Percentiles rank a stretch among this genome's conserved stretches.
Evolutionary conservation across 1,284 basidiomycete genomes (phyloP).

Genomic region (Phlebopus sp.): DNA sequence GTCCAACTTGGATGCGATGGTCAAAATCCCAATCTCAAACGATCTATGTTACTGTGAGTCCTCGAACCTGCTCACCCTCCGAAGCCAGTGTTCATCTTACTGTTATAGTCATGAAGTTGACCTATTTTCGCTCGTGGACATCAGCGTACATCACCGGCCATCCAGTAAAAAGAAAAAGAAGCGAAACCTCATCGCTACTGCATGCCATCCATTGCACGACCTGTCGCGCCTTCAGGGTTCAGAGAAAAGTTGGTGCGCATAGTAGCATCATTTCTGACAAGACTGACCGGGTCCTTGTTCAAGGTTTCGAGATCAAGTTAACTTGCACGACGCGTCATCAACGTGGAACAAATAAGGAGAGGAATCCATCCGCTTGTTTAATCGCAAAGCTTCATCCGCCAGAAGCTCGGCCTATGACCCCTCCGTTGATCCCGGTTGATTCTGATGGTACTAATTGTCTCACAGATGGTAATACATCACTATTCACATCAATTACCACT

Average conservation of each 20-base stretch:
- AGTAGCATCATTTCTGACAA: not conserved
- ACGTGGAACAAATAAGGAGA: conserved; percentile 11
- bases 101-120: conserved; percentile 38
- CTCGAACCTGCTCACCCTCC: not conserved
- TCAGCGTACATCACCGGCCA: conserved; percentile 53
- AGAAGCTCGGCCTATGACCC: not conserved
- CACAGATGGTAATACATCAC: not conserved
- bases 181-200: conserved; percentile 49
- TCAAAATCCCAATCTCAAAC: conserved; percentile 63
- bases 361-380: conserved; percentile 6
- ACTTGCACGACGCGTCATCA: conserved; percentile 14
- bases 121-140: conserved; percentile 41
- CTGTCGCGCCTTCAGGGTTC: conserved; percentile 46
- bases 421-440: conserved; percentile 11
- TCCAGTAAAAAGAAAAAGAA: conserved; percentile 59
- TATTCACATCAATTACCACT: too few species aligned
- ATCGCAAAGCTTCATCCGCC: conserved; percentile 21
- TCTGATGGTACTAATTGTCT: not conserved
- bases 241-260: conserved; percentile 39
- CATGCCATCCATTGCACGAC: conserved; percentile 48
- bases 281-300: conserved; percentile 5
- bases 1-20: conserved; percentile 61
- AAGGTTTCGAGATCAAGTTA: conserved; percentile 40
- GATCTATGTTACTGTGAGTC: conserved; percentile 50
- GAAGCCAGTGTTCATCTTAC: not conserved